Conservation (phyloP, 495 filamentous ascomycete genomes). For the Neurospora sublineolata region DNA sequence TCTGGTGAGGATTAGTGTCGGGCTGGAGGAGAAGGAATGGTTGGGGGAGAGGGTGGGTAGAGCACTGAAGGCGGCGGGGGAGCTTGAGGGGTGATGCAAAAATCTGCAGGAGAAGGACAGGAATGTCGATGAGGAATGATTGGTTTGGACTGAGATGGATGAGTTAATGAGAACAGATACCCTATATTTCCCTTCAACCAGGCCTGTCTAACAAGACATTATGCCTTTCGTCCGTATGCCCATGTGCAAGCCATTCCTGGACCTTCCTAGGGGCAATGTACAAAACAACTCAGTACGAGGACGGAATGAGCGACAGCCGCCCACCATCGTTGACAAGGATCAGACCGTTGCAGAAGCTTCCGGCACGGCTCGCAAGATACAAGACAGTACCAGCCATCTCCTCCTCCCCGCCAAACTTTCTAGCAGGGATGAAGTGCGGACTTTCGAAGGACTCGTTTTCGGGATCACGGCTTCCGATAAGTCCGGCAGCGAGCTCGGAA, state of each 20-base stretch:
- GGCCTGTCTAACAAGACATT: not conserved
- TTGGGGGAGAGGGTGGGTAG: conserved; percentile 6
- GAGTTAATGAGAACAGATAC: not conserved
- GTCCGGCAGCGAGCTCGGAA: conserved; percentile 39
- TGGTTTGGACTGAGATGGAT: not conserved
- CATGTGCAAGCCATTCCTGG: not conserved
- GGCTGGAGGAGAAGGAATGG: conserved; percentile 16
- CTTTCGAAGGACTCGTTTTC: conserved; percentile 23
- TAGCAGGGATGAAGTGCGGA: conserved; percentile 37
- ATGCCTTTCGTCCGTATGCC: not conserved
- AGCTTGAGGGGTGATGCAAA: not conserved
- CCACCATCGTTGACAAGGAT: conserved; percentile 48
- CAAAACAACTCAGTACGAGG: conserved; percentile 29
- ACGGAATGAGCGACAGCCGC: conserved; percentile 30
- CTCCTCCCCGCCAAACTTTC: conserved; percentile 39
- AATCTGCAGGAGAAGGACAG: not conserved
- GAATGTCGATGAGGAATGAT: not conserved
- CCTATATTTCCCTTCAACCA: not conserved
- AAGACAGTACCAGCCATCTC: conserved; percentile 49
- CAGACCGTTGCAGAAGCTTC: conserved; percentile 47
- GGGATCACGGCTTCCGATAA: conserved; percentile 29
- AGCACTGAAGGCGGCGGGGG: conserved; percentile 6
- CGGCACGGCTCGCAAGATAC: conserved; percentile 44
- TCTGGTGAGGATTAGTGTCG: conserved; percentile 21
- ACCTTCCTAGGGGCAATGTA: not conserved